Base-by-base conservation (phyloP, 23 red algal species). In the Gracilaria vermiculophylla region DNA sequence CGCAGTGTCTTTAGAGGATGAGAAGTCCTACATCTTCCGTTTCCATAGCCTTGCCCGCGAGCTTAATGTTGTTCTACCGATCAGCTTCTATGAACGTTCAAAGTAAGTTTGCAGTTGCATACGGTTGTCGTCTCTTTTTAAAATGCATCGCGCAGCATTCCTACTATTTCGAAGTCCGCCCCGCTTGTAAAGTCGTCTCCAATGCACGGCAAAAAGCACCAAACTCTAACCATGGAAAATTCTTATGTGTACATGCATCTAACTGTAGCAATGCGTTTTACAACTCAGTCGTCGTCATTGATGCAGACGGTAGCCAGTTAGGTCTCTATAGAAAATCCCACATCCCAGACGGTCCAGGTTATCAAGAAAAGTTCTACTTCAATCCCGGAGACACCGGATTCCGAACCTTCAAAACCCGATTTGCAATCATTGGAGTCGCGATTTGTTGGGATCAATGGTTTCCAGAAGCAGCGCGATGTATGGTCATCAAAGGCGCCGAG, bases 391-490 rank as follows among this genome's bases (percentile, higher is more conserved):
- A 98, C 62, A 98, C 95, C 0, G 89, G 89, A 17, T 92, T 92
- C 71, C 89, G 89, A 34, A 87, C 87, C 33, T 98, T 93, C 89
- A 65, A 78, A 67, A 91, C 86, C 2, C 51, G 69, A 9, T 86
- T 45, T 73, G 89, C 60, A 21, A 33, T 6, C 28, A 84, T 98
- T 3, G 95, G 95, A 20, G 79, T 98, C 28, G 95, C 44, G 16
- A 94, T 98, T 61, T 98, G 95, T 73, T 98, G 91, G 90, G 95
- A 98, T 56, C 95, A 98, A 82, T 98, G 95, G 95, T 98, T 94
- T 71, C 95, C 95, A n/a, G 95, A 98, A 82, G 77, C 87, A 34
- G 95, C 95, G 27, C 91, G 95, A 29, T 85, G 76, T 47, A 85
- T 98, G 82, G 84, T 78, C n/a, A 88, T 98, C 37, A 61, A 83